Evolutionary conservation across 164 flowering plant species (phyloP), one percentile per base, ranked within the genome.

Genomic region (Stephania cephalantha): DNA sequence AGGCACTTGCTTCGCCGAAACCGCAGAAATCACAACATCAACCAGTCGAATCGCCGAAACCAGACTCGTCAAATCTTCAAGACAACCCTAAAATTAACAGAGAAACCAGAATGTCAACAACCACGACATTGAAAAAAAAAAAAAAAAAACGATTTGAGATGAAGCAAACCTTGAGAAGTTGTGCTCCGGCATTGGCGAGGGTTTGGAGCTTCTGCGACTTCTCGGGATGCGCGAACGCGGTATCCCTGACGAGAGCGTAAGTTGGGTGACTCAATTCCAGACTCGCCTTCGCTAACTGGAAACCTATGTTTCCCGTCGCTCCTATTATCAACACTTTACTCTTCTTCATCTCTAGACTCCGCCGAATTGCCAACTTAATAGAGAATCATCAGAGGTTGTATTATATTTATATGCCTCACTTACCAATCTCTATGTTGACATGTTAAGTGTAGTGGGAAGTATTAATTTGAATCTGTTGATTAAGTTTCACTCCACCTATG

Each of bases 1-100:
- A 15, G 82, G 83, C 66, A 69, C 90, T 45, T 88, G 90, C 66
- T 80, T 88, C 1, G 90, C 61, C 0, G 91, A 67, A 73, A 90
- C 84, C 17, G 94, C 88, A 70, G 87, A 90, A 22, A 93, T 93
- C 73, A 93, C 95, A 7, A 91, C 91, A 78, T 91, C 94, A 25
- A 91, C 95, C 79, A 79, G 86, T 82, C 86, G 83, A 64, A 93
- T 61, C 0, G 94, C 94, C 77, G 84, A 85, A 11, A 82, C 50
- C 0, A 93, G 78, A 65, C 86, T 88, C 76, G 74, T 66, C 48
- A 84, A 84, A 78, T 92, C 95, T 61, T 89, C 81, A 65, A 92
- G 69, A 4, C 91, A 90, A 71, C 97, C 97, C 97, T 92, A 72
- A 1, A 82, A 58, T 31, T 70, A 74, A 12, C 64, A 17, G 55